phyloP scores from a whole-genome alignment of 345 rosid genomes.

The Cardiospermum halicacabum region DNA sequence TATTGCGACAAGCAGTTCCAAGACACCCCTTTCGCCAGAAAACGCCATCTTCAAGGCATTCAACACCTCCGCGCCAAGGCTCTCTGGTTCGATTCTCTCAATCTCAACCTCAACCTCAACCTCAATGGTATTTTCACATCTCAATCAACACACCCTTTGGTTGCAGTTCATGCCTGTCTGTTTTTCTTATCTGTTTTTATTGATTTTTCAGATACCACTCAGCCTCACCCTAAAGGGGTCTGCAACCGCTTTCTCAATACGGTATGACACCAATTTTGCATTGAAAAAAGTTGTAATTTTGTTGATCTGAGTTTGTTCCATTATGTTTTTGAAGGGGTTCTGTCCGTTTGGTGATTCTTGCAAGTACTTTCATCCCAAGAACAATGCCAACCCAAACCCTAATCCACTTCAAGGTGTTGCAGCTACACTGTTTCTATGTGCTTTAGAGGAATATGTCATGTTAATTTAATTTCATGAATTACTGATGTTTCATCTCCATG shows the following conservation, averaged over 20 bases:
- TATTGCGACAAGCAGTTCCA: slow-evolving; percentile 94
- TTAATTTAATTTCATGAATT: background rate
- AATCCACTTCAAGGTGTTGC: slow-evolving; percentile 1
- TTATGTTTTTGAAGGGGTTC: slow-evolving; percentile 49
- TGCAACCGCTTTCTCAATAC: slow-evolving; percentile 68
- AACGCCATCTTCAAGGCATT: slow-evolving; percentile 76
- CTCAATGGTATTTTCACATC: no score
- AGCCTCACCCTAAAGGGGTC: slow-evolving; percentile 33
- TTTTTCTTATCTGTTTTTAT: no score
- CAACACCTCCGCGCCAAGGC: slow-evolving; percentile 85
- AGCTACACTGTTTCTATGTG: slow-evolving; percentile 1
- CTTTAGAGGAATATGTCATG: background rate
- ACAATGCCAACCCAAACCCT: slow-evolving; percentile 13
- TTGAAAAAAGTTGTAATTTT: slow-evolving; percentile 7
- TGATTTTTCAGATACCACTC: slow-evolving; percentile 24
- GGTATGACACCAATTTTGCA: slow-evolving; percentile 18
- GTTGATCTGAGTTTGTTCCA: background rate
- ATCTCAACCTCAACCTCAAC: no score
- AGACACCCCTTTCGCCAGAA: slow-evolving; percentile 70
- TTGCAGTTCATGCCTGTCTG: no score
- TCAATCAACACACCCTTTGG: no score
- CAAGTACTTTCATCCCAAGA: slow-evolving; percentile 58
- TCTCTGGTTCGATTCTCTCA: slow-evolving; percentile 54
- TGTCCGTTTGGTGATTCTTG: slow-evolving; percentile 85
- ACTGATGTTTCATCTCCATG: slow-evolving; percentile 3